Evolutionary conservation across 2,329 filamentous ascomycete genomes (phyloP).

Genomic region (Cladobotryum protrusum): DNA sequence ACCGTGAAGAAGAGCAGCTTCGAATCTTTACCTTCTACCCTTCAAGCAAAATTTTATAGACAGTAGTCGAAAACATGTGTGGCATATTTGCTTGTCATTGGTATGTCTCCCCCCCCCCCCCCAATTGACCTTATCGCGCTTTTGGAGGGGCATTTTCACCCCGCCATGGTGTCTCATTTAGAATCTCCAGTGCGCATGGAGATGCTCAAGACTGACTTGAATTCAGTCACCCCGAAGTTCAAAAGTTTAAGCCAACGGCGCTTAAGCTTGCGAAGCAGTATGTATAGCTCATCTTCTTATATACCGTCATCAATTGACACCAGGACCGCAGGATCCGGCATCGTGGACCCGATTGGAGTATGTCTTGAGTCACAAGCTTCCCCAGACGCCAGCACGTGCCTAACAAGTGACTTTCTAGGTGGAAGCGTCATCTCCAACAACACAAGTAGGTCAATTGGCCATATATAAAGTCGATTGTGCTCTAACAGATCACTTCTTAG

Average conservation of each 20-base stretch:
- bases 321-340: conserved; percentile 67
- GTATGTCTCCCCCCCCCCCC: conserved; percentile 46
- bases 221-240: conserved; percentile 77
- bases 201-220: conserved; percentile 10
- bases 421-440: conserved; percentile 85
- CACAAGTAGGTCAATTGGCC: conserved; percentile 62
- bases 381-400: background rate
- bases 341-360: conserved; percentile 97
- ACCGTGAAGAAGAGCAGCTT: too few relatives aligned
- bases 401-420: conserved; percentile 42
- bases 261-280: conserved; percentile 92
- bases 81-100: conserved; percentile 93
- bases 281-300: conserved; percentile 32
- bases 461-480: background rate
- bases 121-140: conserved; percentile 7
- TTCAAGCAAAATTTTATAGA: conserved; percentile 2
- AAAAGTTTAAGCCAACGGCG: conserved; percentile 92
- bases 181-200: background rate
- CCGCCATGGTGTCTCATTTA: conserved; percentile 22
- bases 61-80: conserved; percentile 65
- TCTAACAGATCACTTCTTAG: conserved; percentile 39
- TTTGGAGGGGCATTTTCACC: conserved; percentile 27
- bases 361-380: conserved; percentile 36
- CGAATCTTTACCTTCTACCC: background rate
- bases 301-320: conserved; percentile 9